Conservation (phyloP, 495 filamentous ascomycete genomes). For the Pseudotulostoma volvatum region DNA sequence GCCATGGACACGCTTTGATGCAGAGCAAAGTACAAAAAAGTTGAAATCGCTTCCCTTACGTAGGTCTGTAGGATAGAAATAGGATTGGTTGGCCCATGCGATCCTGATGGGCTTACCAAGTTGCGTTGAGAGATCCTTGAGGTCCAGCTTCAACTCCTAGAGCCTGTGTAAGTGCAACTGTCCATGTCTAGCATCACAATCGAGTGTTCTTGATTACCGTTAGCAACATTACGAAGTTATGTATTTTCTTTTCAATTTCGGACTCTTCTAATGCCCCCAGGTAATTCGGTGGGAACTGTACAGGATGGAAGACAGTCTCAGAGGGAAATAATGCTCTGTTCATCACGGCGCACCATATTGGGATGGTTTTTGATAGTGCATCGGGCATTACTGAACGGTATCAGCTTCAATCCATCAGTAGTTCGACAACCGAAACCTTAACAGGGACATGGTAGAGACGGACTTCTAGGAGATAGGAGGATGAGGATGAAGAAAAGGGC, state of each 20-base stretch:
- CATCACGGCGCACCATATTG: slow-evolving; percentile 79
- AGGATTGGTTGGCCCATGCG: slow-evolving; percentile 27
- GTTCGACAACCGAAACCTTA: too few species aligned
- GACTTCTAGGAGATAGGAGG: too few species aligned
- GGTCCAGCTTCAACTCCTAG: slow-evolving; percentile 34
- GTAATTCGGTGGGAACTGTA: slow-evolving; percentile 48
- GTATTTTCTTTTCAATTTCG: slow-evolving; percentile 57
- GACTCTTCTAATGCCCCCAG: slow-evolving; percentile 58
- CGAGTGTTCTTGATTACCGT: slow-evolving; percentile 18
- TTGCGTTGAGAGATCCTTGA: slow-evolving; percentile 21
- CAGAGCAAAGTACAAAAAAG: slow-evolving; percentile 63
- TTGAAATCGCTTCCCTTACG: slow-evolving; percentile 28
- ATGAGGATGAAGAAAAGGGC: too few species aligned
- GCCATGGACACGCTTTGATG: slow-evolving; percentile 49
- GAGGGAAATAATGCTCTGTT: slow-evolving; percentile 66
- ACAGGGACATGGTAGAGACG: too few species aligned
- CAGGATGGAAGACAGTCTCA: slow-evolving; percentile 24
- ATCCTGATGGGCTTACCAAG: slow-evolving; percentile 25
- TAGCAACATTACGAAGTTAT: slow-evolving; percentile 48
- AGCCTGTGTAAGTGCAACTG: slow-evolving; percentile 5
- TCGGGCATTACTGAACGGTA: slow-evolving; percentile 59
- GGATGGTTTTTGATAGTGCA: slow-evolving; percentile 80
- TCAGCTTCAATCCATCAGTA: not conserved
- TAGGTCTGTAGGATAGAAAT: slow-evolving; percentile 26
- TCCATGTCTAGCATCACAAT: not conserved